Conservation (phyloP, 139 green algal species). For the Nannochloris sp. region DNA sequence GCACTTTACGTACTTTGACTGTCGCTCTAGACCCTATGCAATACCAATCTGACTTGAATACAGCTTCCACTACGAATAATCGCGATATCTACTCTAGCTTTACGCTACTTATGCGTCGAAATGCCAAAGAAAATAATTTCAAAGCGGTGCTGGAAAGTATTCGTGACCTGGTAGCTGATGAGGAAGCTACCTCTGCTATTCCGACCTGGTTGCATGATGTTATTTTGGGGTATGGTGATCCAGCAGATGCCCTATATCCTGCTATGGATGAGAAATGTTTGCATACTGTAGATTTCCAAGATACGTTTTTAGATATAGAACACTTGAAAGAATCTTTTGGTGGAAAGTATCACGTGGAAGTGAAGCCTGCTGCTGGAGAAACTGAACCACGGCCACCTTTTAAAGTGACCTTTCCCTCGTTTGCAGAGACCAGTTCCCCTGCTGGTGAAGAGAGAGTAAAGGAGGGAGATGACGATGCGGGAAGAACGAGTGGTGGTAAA, state of each 20-base stretch:
- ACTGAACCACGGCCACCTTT: conserved; percentile 55
- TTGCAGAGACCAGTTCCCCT: neutral
- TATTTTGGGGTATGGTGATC: conserved; percentile 95
- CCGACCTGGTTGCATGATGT: conserved; percentile 93
- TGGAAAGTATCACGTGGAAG: conserved; percentile 46
- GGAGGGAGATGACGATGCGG: neutral
- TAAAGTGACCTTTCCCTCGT: conserved; percentile 72
- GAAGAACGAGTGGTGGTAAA: neutral
- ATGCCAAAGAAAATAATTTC: conserved; percentile 99
- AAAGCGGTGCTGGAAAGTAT: conserved; percentile 94
- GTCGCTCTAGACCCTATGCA: conserved; percentile 88
- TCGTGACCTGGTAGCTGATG: conserved; percentile 83
- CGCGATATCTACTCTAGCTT: conserved; percentile 81
- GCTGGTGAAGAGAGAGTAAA: conserved; percentile 8
- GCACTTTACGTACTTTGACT: conserved; percentile 64
- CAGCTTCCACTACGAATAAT: conserved; percentile 34
- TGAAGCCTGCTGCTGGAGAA: conserved; percentile 5
- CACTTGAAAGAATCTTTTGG: conserved; percentile 86
- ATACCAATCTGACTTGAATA: conserved; percentile 81
- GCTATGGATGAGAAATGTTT: conserved; percentile 40
- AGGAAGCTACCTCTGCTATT: conserved; percentile 47
- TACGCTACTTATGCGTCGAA: conserved; percentile 84
- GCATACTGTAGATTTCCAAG: conserved; percentile 81
- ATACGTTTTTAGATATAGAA: conserved; percentile 90
- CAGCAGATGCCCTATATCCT: conserved; percentile 68